These are phyloP conservation scores for Achaetomiella virescens DNA, from an alignment of 495 filamentous ascomycete species.

Conservation along the genomic window DNA sequence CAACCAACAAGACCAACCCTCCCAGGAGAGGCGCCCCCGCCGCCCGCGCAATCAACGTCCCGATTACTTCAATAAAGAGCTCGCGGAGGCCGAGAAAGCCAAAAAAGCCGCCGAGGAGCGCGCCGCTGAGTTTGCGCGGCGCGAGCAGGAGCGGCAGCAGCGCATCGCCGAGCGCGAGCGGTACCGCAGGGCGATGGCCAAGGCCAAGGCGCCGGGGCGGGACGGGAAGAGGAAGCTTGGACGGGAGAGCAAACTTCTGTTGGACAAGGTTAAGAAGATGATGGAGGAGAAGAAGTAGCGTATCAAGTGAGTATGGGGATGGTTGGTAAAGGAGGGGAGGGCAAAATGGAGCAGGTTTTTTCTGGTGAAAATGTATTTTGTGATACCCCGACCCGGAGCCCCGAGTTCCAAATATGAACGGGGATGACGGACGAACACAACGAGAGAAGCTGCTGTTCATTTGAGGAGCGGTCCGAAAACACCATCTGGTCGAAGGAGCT, in stretches of 20 bases:
- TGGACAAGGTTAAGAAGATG: slow-evolving; percentile 74
- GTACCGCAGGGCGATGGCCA: slow-evolving; percentile 63
- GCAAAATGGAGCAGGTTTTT: neutral
- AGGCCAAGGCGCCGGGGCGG: slow-evolving; percentile 66
- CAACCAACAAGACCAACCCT: slow-evolving; percentile 28
- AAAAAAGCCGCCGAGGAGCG: slow-evolving; percentile 57
- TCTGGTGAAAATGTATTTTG: neutral
- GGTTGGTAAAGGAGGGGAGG: neutral
- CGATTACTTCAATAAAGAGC: slow-evolving; percentile 70
- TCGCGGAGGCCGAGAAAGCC: slow-evolving; percentile 56
- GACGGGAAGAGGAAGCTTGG: slow-evolving; percentile 81
- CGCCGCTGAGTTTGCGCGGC: slow-evolving; percentile 50
- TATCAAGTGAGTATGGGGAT: slow-evolving; percentile 1
- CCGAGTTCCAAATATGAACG: too few species aligned
- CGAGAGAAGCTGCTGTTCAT: too few species aligned
- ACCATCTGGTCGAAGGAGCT: too few species aligned
- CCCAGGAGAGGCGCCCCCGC: slow-evolving; percentile 20
- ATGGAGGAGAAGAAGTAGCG: slow-evolving; percentile 43
- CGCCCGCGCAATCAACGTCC: slow-evolving; percentile 47
- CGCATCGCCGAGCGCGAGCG: slow-evolving; percentile 57
- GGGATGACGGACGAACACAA: too few species aligned
- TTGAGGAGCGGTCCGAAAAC: too few species aligned
- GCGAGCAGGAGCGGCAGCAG: slow-evolving; percentile 44
- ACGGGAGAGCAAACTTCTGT: slow-evolving; percentile 71
- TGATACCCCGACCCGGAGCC: neutral